phyloP scores from a whole-genome alignment of 2,329 filamentous ascomycete species.

The Cladosporium cucumerinum region DNA sequence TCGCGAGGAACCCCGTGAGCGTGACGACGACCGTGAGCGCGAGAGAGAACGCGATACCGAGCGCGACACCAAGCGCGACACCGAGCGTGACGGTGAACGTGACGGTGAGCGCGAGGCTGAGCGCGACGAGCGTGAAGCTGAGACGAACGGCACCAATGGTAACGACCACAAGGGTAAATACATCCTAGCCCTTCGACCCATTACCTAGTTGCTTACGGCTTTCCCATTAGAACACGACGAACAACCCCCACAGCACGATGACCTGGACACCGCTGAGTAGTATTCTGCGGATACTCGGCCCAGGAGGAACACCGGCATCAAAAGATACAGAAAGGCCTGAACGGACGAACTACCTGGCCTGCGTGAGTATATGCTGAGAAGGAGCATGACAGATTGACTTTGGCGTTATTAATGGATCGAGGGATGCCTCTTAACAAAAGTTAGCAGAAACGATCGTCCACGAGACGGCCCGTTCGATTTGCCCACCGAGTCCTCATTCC shows the following conservation, averaged over 20 bases:
- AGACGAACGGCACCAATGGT: conserved; percentile 54
- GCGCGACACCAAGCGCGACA: conserved; percentile 37
- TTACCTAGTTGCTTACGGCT: conserved; percentile 25
- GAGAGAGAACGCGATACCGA: conserved; percentile 42
- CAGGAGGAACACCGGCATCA: not conserved
- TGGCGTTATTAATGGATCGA: conserved; percentile 17
- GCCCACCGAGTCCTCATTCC: conserved; percentile 3
- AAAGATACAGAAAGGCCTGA: not conserved
- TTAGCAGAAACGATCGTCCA: conserved; percentile 16
- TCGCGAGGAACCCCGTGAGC: conserved; percentile 40
- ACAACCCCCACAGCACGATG: conserved; percentile 82
- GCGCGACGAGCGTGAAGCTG: conserved; percentile 34
- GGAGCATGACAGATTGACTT: conserved; percentile 8
- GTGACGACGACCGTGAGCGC: conserved; percentile 55
- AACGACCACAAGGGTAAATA: conserved; percentile 82
- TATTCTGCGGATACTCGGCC: conserved; percentile 3
- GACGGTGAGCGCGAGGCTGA: conserved; percentile 59
- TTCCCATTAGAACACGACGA: conserved; percentile 55
- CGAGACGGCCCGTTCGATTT: conserved; percentile 13
- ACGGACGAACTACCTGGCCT: not conserved
- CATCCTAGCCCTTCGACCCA: not conserved
- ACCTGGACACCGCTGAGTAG: conserved; percentile 90
- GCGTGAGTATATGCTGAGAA: conserved; percentile 11
- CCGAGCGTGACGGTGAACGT: conserved; percentile 61
- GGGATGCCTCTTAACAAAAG: conserved; percentile 17